A percentile compares a stretch with the other conserved stretches of the same genome.
Conservation (phyloP, 192 early-diverging fungal genomes). For the Phlyctochytrium bullatum region DNA sequence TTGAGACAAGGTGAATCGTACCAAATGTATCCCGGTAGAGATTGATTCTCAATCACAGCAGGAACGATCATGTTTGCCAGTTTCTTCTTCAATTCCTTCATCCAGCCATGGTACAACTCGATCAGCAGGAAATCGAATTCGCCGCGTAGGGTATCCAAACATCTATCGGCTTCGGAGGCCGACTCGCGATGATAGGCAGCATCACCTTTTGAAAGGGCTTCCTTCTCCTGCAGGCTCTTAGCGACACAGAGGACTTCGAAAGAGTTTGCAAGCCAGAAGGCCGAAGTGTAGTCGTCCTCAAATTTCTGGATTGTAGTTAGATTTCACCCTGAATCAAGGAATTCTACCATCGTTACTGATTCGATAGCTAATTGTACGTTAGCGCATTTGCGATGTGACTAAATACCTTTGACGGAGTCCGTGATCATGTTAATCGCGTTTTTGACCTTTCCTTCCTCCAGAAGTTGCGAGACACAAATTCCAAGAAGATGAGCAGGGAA, state of each 20-base stretch:
- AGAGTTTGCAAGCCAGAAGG: constrained; percentile 97
- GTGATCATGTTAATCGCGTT: not conserved
- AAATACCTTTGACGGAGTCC: not conserved
- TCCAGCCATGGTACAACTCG: constrained; percentile 97
- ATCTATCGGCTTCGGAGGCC: constrained; percentile 56
- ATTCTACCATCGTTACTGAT: not conserved
- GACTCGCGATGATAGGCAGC: not conserved
- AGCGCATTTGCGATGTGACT: too few species aligned
- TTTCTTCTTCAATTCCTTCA: constrained; percentile 95
- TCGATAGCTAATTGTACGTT: not conserved
- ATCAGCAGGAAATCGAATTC: constrained; percentile 88
- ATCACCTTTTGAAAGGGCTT: constrained; percentile 6
- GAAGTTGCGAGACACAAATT: constrained; percentile 69
- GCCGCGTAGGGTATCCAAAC: constrained; percentile 80
- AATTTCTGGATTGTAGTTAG: constrained; percentile 44
- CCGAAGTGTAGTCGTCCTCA: constrained; percentile 80
- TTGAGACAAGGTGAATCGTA: not conserved
- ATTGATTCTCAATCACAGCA: constrained; percentile 94
- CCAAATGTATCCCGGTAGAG: constrained; percentile 84
- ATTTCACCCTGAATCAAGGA: not conserved
- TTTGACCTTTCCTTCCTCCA: not conserved
- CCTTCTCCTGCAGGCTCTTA: constrained; percentile 53
- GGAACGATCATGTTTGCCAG: constrained; percentile 93
- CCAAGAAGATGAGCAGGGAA: constrained; percentile 96
- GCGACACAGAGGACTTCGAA: constrained; percentile 93